Evolutionary conservation across 345 rosid species (phyloP), one percentile per base, ranked within the genome.

Genomic region (Nephelium lappaceum): DNA sequence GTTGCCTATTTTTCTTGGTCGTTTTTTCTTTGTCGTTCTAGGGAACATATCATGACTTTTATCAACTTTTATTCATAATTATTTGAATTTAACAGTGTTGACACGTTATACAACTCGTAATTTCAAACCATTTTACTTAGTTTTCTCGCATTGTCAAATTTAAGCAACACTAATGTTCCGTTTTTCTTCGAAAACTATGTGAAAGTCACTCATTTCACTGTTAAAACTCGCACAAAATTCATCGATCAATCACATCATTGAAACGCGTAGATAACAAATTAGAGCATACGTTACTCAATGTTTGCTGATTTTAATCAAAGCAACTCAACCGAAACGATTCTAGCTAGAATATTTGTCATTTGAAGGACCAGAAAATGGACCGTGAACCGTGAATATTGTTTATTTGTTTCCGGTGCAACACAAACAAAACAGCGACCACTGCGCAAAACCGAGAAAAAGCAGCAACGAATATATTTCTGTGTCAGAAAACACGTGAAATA

Each of bases 401-500:
- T 45, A 45, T 45, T 45, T 45, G 12, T 45, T 10, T 12, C 49
- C 49, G 49, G 49, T 45, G 49, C 49, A 10, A 45, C 11, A 8
- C 49, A 10, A 45, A 3, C 36, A 31, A 31, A 31, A 45, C 14
- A 45, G 49, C 49, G 11, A 45, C 11, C 49, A 2, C 43, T 41
- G 5, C 43, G 43, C 9, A 8, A 10, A 43, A 27, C 16, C 23
- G 21, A 12, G 31, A 49, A 72, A 27, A 51, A 72, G 39, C 1
- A 12, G 23, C 8, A 6, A 7, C 24, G 31, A 42, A 67, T 27
- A 16, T 0, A 11, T 10, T 1, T 3, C 5, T 11, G 4, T 18
- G 23, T 58, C 14, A 27, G 63, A 25, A 71, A 71, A 61, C 77
- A 39, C 68, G 75, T 55, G 66, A 45, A 57, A 57, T 10, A 27